A percentile compares a stretch with the other conserved stretches of the same genome.
Evolutionary conservation across 495 filamentous ascomycete species (phyloP).

Genomic region (Penicillium coffeae): DNA sequence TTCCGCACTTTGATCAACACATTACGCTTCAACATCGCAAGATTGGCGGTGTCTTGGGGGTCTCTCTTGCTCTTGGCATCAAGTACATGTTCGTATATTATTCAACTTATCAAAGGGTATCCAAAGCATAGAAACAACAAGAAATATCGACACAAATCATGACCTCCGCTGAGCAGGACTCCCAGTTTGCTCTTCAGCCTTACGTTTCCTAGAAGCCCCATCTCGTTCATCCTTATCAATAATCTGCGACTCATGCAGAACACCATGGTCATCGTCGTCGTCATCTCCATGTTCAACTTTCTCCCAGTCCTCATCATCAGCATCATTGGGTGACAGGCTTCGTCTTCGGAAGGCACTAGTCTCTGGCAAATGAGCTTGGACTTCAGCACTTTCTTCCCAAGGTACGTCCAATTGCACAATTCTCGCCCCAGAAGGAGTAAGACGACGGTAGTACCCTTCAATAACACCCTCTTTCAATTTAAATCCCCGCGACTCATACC

Average conservation of each 20-base stretch:
- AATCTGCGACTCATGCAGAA: slow-evolving; percentile 10
- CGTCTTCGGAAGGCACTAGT: not conserved
- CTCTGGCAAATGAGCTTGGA: not conserved
- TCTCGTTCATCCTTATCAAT: not conserved
- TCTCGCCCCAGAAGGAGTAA: slow-evolving; percentile 77
- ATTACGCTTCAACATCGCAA: too few species aligned
- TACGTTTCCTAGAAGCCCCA: not conserved
- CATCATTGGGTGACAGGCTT: slow-evolving; percentile 1
- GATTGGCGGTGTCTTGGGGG: too few species aligned
- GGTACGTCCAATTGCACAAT: slow-evolving; percentile 56
- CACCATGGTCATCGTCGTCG: slow-evolving; percentile 35
- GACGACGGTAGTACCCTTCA: slow-evolving; percentile 76
- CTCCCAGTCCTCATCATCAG: slow-evolving; percentile 43
- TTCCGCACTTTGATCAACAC: too few species aligned
- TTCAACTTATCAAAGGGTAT: not conserved
- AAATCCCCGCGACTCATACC: slow-evolving; percentile 86
- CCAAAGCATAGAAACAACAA: not conserved
- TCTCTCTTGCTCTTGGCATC: too few species aligned
- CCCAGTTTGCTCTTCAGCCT: not conserved
- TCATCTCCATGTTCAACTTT: slow-evolving; percentile 42
- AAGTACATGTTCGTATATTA: too few species aligned
- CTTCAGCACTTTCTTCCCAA: slow-evolving; percentile 13
- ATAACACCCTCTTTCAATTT: slow-evolving; percentile 51
- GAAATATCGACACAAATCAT: too few species aligned
- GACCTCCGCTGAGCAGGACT: not conserved